Base-by-base conservation (phyloP, 306 rosid species). In the Dryas drummondii region DNA sequence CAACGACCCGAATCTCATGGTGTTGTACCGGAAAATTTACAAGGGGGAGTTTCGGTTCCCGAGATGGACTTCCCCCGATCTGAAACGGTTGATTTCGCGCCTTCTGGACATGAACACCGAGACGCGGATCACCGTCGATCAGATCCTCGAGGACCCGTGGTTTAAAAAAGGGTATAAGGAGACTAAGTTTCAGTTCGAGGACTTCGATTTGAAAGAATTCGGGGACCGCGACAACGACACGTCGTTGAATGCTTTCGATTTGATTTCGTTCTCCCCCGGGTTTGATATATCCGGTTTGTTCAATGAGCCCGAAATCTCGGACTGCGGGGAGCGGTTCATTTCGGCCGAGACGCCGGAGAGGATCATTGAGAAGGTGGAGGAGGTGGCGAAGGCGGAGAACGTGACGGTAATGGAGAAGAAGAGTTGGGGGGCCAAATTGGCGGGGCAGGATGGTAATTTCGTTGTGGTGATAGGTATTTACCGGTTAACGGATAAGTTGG, bases 21-120 rank as follows among this genome's bases (percentile, higher is more conserved):
- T 67, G 9, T 68, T 92, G 88, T 90, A 88, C 32, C 71, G 91
- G 7, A 94, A 87, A 55, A 94, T 94, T 53, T 86, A 83, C 86
- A 85, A 89, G 7, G 99, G 97, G 14, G 92, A 86, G 45, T 90
- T 84, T 45, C 87, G 92, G 8, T 85, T 66, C 45, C 97, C 99
- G 0, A 76, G 75, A 50, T 89, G 93, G 96, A 80, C 81, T 7
- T 80, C 91, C 0, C 82, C 78, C 9, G 92, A 73, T 40, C 79
- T 94, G 15, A 78, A 56, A 1, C 64, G 73, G 0, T 74, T 94
- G 47, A 55, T 92, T 7, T 78, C 87, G 1, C 83, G 93, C 0
- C 61, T 94, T 4, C 76, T 94, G 6, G 97, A 94, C 78, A 77
- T 85, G 40, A 92, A 90, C 53, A 86, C 93, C 6, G 41, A 64